Evolutionary conservation across 2,329 filamentous ascomycete genomes (phyloP).

Genomic region (Graphium sp.): DNA sequence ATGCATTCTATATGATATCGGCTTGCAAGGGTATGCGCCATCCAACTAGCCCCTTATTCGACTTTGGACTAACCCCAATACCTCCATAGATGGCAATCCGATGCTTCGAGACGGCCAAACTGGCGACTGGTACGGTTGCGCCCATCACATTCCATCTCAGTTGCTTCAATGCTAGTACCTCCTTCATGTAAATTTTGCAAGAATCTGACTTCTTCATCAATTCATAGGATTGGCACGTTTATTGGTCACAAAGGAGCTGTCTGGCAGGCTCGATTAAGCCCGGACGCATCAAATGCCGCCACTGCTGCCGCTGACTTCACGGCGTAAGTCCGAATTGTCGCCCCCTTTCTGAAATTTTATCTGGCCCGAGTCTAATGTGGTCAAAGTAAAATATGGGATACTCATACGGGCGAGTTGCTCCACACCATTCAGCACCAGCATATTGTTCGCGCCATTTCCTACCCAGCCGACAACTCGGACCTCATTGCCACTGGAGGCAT

Average conservation of each 20-base stretch:
- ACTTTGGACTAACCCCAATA: not conserved
- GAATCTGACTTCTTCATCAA: constrained; percentile 28
- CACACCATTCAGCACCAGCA: constrained; percentile 83
- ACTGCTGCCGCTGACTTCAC: constrained; percentile 95
- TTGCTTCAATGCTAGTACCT: constrained; percentile 1
- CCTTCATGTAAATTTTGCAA: not conserved
- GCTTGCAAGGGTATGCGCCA: constrained; percentile 60
- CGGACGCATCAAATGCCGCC: constrained; percentile 73
- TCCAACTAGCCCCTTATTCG: not conserved
- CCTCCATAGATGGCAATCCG: constrained; percentile 68
- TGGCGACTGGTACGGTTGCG: constrained; percentile 58
- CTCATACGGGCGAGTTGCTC: constrained; percentile 78
- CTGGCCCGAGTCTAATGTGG: constrained; percentile 11
- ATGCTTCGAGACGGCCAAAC: constrained; percentile 96
- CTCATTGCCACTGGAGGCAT: constrained; percentile 84
- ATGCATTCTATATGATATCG: constrained; percentile 81
- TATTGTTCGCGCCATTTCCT: constrained; percentile 87
- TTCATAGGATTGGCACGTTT: constrained; percentile 83
- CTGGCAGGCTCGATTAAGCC: constrained; percentile 85
- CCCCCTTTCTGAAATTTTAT: not conserved
- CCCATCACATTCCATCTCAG: not conserved
- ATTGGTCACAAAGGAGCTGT: constrained; percentile 96
- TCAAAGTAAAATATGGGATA: constrained; percentile 89
- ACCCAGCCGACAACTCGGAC: constrained; percentile 65
- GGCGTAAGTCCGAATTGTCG: constrained; percentile 41